Evolutionary conservation across 345 rosid species (phyloP).

Genomic region (Dipteronia sinensis): DNA sequence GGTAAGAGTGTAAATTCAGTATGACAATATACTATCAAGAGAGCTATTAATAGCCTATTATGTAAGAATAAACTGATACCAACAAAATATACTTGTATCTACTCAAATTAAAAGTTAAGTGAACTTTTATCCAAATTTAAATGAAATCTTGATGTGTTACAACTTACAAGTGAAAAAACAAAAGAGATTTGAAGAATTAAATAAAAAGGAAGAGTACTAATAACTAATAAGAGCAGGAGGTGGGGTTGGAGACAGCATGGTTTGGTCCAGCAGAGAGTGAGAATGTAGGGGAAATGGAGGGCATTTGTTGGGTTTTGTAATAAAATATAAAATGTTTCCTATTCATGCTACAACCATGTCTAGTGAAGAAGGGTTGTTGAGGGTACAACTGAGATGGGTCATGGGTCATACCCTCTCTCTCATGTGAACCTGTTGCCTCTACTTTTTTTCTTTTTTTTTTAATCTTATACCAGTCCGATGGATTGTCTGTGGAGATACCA

Average conservation of each 20-base stretch:
- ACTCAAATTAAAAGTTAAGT: too few relatives aligned
- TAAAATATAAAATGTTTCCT: slow-evolving; percentile 35
- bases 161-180: neutral
- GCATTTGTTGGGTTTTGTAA: slow-evolving; percentile 3
- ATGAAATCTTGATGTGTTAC: neutral
- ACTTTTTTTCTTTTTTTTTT: too few relatives aligned
- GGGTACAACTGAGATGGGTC: slow-evolving; percentile 30
- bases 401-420: slow-evolving; percentile 3
- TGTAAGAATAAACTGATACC: too few relatives aligned
- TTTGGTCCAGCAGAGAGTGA: slow-evolving; percentile 28
- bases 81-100: too few relatives aligned
- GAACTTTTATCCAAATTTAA: neutral
- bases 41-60: too few relatives aligned
- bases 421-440: slow-evolving; percentile 12
- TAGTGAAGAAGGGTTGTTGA: slow-evolving; percentile 21
- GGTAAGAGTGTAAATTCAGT: too few relatives aligned
- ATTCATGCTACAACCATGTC: slow-evolving; percentile 27
- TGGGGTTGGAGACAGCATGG: slow-evolving; percentile 28
- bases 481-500: too few relatives aligned
- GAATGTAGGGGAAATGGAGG: slow-evolving; percentile 26
- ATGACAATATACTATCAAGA: too few relatives aligned
- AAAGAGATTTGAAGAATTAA: neutral
- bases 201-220: neutral
- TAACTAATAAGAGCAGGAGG: neutral
- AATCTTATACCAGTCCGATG: too few relatives aligned